phyloP scores from a whole-genome alignment of 352 stramenopile genomes.

The Phytopythium delawarense region DNA sequence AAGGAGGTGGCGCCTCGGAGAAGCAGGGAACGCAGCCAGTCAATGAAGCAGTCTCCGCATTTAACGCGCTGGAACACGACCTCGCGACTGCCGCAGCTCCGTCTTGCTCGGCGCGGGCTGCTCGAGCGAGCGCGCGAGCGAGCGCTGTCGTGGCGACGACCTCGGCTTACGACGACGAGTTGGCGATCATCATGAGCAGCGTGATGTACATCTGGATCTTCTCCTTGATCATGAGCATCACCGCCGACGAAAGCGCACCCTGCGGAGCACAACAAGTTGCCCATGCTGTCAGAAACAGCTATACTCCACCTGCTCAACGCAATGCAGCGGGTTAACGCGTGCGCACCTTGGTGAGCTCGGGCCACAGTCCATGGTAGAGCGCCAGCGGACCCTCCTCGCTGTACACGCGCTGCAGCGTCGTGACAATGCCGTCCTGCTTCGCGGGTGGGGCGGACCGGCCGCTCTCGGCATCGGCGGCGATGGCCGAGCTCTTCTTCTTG shows the following conservation, averaged over 20 bases:
- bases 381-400: slow-evolving; percentile 80
- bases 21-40: background rate
- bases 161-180: slow-evolving; percentile 17
- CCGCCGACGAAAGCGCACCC: slow-evolving; percentile 93
- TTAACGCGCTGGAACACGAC: too few species aligned
- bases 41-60: background rate
- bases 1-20: background rate
- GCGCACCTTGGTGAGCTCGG: slow-evolving; percentile 89
- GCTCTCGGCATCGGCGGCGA: slow-evolving; percentile 11
- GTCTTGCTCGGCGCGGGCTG: background rate
- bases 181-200: slow-evolving; percentile 68
- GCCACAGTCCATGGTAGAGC: slow-evolving; percentile 93
- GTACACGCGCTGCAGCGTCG: slow-evolving; percentile 72
- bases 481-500: slow-evolving; percentile 46
- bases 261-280: slow-evolving; percentile 18
- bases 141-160: background rate
- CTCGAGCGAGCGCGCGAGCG: too few species aligned
- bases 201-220: slow-evolving; percentile 93
- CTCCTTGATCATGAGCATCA: slow-evolving; percentile 99
- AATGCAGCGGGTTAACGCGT: background rate
- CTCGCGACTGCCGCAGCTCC: background rate
- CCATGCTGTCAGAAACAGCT: slow-evolving; percentile 4
- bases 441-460: slow-evolving; percentile 10
- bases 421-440: slow-evolving; percentile 80
- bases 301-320: background rate